These are phyloP conservation scores for Hypoxylon sp. DNA, from an alignment of 2,329 filamentous ascomycete species.

Conservation along the genomic window DNA sequence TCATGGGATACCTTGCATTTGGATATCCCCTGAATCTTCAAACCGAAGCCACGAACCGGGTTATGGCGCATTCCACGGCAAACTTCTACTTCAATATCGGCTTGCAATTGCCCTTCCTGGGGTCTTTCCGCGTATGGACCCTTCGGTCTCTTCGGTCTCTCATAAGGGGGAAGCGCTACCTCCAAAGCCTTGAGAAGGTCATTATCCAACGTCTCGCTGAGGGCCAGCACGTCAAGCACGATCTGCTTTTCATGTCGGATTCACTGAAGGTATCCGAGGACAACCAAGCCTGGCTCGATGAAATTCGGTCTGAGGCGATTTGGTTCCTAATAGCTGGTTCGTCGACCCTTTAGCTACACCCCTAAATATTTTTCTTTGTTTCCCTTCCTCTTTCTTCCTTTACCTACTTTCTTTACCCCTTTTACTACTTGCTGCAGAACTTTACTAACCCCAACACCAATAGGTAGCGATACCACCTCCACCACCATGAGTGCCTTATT, in stretches of 20 bases:
- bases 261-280: background rate
- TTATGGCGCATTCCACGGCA: background rate
- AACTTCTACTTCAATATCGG: background rate
- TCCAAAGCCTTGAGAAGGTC: background rate
- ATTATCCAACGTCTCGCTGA: background rate
- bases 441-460: background rate
- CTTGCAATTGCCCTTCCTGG: background rate
- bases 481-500: background rate
- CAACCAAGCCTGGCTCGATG: background rate
- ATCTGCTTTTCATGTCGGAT: slow-evolving; percentile 2
- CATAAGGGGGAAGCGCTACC: background rate
- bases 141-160: background rate
- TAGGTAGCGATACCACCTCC: background rate
- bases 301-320: background rate
- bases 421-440: background rate
- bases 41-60: background rate
- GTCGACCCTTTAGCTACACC: background rate
- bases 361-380: too few species aligned
- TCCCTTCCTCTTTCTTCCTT: background rate
- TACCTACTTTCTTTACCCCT: background rate
- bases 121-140: background rate
- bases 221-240: slow-evolving; percentile 1
- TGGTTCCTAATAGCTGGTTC: background rate
- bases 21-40: slow-evolving; percentile 15
- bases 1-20: slow-evolving; percentile 24